Evolutionary conservation across 257 asterid genomes (phyloP), one percentile per base, ranked within the genome.

Genomic region (Rhazya stricta): DNA sequence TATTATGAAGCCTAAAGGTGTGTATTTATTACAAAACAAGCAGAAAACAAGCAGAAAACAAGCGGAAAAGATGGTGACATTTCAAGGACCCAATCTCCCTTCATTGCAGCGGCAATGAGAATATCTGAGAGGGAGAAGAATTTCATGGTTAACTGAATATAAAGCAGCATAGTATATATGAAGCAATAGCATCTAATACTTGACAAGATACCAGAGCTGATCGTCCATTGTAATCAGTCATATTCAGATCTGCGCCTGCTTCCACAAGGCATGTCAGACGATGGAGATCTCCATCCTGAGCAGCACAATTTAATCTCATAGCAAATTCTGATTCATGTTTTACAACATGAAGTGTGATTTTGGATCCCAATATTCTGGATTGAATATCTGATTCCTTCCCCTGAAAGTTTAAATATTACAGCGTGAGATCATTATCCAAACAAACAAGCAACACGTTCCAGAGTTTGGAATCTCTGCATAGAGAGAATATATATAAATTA

Each of bases 191-290:
- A 69, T 68, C 9, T 6, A 48, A 42, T 46, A 34, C n/a, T 45
- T 8, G 16, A 6, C 53, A 66, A 66, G 48, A 75, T 85, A 91
- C 96, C 95, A 91, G 81, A 76, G 95, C 76, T 74, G 96, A 80
- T 69, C 87, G 88, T 58, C 93, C 90, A 77, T 86, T 83, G 58
- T 91, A 91, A 75, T 91, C 96, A 21, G 39, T 60, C 79, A 62
- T 78, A 73, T 74, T 80, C 32, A 92, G 93, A 84, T 89, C 85
- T 50, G 96, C 88, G 67, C 95, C 93, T n/a, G 87, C 90, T 67
- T 76, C 90, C 58, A 91, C 76, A 21, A 89, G 78, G 45, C 76
- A 77, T 18, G 81, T 80, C 12, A 89, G 74, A 21, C 82, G 84
- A 78, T 79, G 82, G 43, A 89, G 75, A 80, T 91, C 93, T 67